These are phyloP conservation scores for Mortierella alpina DNA, from an alignment of 192 early-diverging fungal genomes.

Conservation along the genomic window DNA sequence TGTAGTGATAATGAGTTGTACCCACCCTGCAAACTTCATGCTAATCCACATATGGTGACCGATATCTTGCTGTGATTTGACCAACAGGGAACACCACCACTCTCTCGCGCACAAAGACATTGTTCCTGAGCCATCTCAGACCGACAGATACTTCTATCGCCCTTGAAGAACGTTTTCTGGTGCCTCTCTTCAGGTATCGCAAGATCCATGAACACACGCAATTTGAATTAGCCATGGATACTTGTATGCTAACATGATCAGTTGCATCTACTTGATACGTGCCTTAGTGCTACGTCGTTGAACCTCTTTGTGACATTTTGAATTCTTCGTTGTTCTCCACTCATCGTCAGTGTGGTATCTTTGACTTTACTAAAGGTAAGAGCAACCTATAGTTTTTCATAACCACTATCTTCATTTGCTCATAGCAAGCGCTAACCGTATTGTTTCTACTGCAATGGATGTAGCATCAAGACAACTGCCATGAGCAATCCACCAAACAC, in stretches of 20 bases:
- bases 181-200: neutral
- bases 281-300: neutral
- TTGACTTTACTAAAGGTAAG: neutral
- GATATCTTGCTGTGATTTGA: too few relatives aligned
- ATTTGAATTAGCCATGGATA: neutral
- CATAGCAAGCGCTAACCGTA: neutral
- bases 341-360: neutral
- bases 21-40: neutral
- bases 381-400: neutral
- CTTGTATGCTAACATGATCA: constrained; percentile 3
- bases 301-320: neutral
- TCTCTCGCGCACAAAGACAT: neutral
- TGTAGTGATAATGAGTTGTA: too few relatives aligned
- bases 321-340: neutral
- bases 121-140: constrained; percentile 1
- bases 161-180: neutral
- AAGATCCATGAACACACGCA: neutral
- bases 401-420: neutral
- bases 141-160: neutral
- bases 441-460: neutral
- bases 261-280: neutral
- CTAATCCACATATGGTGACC: neutral
- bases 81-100: neutral
- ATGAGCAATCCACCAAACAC: neutral
- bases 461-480: neutral